These are phyloP conservation scores for Alternaria longipes DNA, from an alignment of 2,329 filamentous ascomycete species.

Conservation along the genomic window DNA sequence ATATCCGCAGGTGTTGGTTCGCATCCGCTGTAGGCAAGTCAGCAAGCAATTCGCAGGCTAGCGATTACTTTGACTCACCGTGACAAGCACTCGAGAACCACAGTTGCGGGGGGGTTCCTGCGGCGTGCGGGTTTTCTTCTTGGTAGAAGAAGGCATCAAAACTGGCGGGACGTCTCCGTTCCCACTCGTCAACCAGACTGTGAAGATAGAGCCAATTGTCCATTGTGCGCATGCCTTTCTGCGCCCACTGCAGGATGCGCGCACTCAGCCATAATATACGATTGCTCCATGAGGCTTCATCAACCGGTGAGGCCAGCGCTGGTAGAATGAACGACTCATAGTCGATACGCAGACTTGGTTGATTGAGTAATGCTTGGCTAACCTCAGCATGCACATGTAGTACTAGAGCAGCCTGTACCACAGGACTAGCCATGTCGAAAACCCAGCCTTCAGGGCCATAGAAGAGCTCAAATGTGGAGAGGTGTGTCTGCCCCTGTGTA, in stretches of 20 bases:
- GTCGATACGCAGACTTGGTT: slow-evolving; percentile 21
- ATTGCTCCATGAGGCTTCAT: slow-evolving; percentile 29
- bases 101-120: slow-evolving; percentile 23
- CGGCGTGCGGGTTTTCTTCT: slow-evolving; percentile 3
- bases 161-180: slow-evolving; percentile 21
- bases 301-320: slow-evolving; percentile 8
- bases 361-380: slow-evolving; percentile 22
- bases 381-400: slow-evolving; percentile 30
- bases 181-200: slow-evolving; percentile 30
- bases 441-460: slow-evolving; percentile 23
- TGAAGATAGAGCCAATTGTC: slow-evolving; percentile 22
- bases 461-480: slow-evolving; percentile 30
- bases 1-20: slow-evolving; percentile 29
- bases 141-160: slow-evolving; percentile 29
- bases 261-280: slow-evolving; percentile 31
- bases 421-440: slow-evolving; percentile 20
- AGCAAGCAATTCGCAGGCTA: background rate
- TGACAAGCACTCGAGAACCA: slow-evolving; percentile 27
- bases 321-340: slow-evolving; percentile 21
- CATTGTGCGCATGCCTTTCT: slow-evolving; percentile 4
- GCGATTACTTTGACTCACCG: slow-evolving; percentile 18
- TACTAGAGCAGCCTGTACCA: slow-evolving; percentile 31
- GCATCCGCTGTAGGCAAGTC: slow-evolving; percentile 21
- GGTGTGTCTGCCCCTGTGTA: slow-evolving; percentile 23
- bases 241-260: slow-evolving; percentile 26